Base-by-base conservation (phyloP, 2,329 filamentous ascomycete genomes). In the Pseudogymnoascus sp. region DNA sequence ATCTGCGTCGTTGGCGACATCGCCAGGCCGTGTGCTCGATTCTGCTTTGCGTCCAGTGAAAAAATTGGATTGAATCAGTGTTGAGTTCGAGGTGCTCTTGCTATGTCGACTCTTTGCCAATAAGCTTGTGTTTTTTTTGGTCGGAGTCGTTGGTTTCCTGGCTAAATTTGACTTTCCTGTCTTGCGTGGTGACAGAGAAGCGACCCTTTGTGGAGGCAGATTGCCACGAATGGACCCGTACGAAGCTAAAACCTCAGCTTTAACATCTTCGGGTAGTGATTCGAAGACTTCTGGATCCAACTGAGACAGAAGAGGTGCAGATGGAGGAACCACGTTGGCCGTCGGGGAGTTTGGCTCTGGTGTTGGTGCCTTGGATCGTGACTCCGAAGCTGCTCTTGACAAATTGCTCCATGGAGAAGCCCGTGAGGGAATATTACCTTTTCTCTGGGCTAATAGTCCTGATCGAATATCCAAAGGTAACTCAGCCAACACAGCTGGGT, bases 211-310 rank as follows among this genome's bases (percentile, higher is more conserved):
- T 70, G 66, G 53, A 67, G 61, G 53, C 8, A 18, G 47, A 60
- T 59, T 23, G 21, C 65, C 62, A 11, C 70, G 33, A 60, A 62
- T 18, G 68, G 70, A 12, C 63, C 71, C 64, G 71, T 96, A 96
- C 35, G 88, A 86, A 2, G 84, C 86, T 7, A 97, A 75, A 0
- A 97, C 80, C 74, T 97, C 94, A 1, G 86, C 84, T 66, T 92
- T 90, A 72, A 99, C 85, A 66, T 96, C 91, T 38, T 89, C 86
- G 0, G 94, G 94, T 0, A 99, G 79, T 0, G 90, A 90, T 44
- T 87, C 84, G 66, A 97, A 88, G 1, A 92, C 89, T 44, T 93
- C 91, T 0, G 86, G 86, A 70, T 99, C 94, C 18, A 97, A 81
- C 69, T 96, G 90, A 0, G 91, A 88, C 25, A 91, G 86, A 1